phyloP scores from a whole-genome alignment of 495 filamentous ascomycete species.

The Annulohypoxylon maeteangense region DNA sequence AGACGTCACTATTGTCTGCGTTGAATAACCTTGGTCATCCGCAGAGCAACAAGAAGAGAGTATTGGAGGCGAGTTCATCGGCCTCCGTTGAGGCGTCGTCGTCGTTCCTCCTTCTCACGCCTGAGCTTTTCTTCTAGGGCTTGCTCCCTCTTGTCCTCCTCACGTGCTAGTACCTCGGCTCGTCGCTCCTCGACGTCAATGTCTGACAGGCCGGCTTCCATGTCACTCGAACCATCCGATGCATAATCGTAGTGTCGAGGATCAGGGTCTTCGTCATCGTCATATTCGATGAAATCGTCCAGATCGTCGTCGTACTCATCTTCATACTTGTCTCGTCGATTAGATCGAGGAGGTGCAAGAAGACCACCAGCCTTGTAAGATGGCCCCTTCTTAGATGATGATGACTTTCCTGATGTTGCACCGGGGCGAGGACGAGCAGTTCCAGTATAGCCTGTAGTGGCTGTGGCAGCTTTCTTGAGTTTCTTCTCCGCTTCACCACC shows the following conservation, averaged over 20 bases:
- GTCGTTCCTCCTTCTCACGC: slow-evolving; percentile 59
- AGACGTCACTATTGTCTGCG: slow-evolving; percentile 4
- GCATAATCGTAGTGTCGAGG: slow-evolving; percentile 55
- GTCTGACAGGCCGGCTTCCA: slow-evolving; percentile 70
- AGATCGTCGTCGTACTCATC: slow-evolving; percentile 64
- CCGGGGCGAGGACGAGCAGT: slow-evolving; percentile 61
- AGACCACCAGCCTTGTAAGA: slow-evolving; percentile 43
- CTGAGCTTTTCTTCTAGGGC: slow-evolving; percentile 55
- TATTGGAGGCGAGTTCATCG: slow-evolving; percentile 32
- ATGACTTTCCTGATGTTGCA: slow-evolving; percentile 44
- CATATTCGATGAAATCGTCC: slow-evolving; percentile 65
- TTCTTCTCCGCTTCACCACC: slow-evolving; percentile 58
- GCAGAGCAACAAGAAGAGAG: slow-evolving; percentile 5
- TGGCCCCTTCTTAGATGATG: slow-evolving; percentile 39
- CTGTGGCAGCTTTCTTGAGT: slow-evolving; percentile 65
- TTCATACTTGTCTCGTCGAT: slow-evolving; percentile 58
- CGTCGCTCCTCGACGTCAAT: slow-evolving; percentile 67
- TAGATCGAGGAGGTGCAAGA: slow-evolving; percentile 42
- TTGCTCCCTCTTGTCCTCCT: slow-evolving; percentile 64
- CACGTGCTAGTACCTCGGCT: slow-evolving; percentile 58
- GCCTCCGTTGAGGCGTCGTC: slow-evolving; percentile 41
- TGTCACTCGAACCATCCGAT: slow-evolving; percentile 65
- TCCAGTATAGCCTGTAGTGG: slow-evolving; percentile 67
- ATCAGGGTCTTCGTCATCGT: slow-evolving; percentile 63
- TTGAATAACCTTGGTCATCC: not conserved